Evolutionary conservation across 306 rosid species (phyloP).

Genomic region (Sindora glabra): DNA sequence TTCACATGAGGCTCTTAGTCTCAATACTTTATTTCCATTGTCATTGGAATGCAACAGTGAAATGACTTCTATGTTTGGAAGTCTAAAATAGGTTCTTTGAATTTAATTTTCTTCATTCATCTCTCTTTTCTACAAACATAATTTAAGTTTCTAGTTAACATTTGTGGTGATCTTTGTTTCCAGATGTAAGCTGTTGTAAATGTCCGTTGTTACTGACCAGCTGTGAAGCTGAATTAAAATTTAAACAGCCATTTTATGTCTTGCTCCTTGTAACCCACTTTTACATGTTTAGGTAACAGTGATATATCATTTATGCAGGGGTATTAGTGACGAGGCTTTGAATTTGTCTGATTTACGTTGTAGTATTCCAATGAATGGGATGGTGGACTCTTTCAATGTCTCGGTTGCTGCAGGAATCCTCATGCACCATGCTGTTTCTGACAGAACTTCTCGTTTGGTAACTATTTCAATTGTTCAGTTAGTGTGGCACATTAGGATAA

Average conservation of each 20-base stretch:
- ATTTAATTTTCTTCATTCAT: too few relatives aligned
- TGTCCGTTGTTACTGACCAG: background rate
- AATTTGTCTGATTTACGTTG: constrained; percentile 79
- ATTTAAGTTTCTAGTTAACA: too few relatives aligned
- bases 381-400: constrained; percentile 94
- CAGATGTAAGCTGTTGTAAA: background rate
- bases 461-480: constrained; percentile 9
- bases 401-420: constrained; percentile 95
- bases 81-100: too few relatives aligned
- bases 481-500: constrained; percentile 1
- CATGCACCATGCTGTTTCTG: constrained; percentile 91
- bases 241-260: background rate
- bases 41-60: too few relatives aligned
- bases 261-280: background rate
- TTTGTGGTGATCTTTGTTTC: background rate
- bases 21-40: too few relatives aligned
- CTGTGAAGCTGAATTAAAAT: background rate
- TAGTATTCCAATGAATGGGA: constrained; percentile 87
- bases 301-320: constrained; percentile 42
- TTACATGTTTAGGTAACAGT: background rate
- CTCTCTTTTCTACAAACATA: too few relatives aligned
- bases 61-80: too few relatives aligned
- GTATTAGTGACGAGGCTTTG: constrained; percentile 79
- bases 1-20: background rate
- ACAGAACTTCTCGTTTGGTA: constrained; percentile 76